These are phyloP conservation scores for Centrapalus pauciflorus DNA, from an alignment of 129 eudicot species.

Conservation along the genomic window DNA sequence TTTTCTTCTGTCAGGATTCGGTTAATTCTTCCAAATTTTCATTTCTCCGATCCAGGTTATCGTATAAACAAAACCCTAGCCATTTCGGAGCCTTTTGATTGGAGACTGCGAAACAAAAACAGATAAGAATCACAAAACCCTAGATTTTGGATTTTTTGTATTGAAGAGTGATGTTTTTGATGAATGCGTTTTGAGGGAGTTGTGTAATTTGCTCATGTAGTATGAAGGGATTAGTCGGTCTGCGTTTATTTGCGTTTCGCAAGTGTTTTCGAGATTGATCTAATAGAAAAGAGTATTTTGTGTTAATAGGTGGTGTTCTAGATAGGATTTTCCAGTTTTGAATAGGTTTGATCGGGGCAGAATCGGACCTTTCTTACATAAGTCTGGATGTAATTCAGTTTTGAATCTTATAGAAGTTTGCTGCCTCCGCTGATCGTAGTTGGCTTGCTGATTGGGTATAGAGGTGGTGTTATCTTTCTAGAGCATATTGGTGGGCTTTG, in stretches of 20 bases:
- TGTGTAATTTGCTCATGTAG: constrained; percentile 14
- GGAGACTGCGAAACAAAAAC: constrained; percentile 11
- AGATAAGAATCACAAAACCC: constrained; percentile 13
- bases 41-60: constrained; percentile 16
- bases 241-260: background rate
- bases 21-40: constrained; percentile 11
- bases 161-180: constrained; percentile 6
- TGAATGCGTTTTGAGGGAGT: constrained; percentile 5
- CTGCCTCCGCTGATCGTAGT: background rate
- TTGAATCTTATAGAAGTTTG: constrained; percentile 7
- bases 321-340: constrained; percentile 6
- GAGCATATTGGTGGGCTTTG: background rate
- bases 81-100: constrained; percentile 12
- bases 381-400: constrained; percentile 2
- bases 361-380: constrained; percentile 6
- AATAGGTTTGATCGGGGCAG: background rate
- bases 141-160: constrained; percentile 8
- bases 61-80: constrained; percentile 37
- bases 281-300: constrained; percentile 2
- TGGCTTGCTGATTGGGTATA: background rate
- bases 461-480: background rate
- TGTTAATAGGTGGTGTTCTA: constrained; percentile 14
- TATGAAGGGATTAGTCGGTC: background rate
- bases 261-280: constrained; percentile 21
- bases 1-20: constrained; percentile 3